Conservation (phyloP, 2,329 filamentous ascomycete species). For the Microsporum audouinii region DNA sequence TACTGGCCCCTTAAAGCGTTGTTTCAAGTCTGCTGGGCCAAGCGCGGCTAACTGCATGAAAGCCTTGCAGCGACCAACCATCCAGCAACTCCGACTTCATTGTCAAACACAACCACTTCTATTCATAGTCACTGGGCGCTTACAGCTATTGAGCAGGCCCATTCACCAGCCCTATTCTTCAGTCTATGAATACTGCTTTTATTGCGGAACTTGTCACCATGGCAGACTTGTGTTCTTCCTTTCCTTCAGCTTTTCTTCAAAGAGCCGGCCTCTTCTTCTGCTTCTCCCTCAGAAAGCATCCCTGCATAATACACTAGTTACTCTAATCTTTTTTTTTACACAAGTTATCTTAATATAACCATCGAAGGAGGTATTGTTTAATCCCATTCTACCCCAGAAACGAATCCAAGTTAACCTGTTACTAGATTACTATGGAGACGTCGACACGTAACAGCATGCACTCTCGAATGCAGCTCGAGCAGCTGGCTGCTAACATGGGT, state of each 20-base stretch:
- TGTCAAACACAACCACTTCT: neutral
- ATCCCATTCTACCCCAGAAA: no score
- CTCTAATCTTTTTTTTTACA: neutral
- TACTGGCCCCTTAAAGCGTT: neutral
- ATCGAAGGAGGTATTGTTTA: neutral
- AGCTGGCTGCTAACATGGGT: conserved; percentile 11
- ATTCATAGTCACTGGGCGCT: conserved; percentile 3
- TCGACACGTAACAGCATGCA: neutral
- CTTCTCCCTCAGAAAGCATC: neutral
- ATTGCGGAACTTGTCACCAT: neutral
- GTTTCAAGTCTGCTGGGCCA: neutral
- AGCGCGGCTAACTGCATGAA: neutral
- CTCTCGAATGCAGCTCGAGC: conserved; percentile 10
- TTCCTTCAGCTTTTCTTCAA: neutral
- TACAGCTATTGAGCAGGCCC: neutral
- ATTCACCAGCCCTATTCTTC: neutral
- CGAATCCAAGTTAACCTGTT: neutral
- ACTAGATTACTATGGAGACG: neutral
- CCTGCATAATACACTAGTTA: neutral
- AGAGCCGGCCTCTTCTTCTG: neutral
- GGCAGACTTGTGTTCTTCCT: neutral
- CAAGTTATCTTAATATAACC: neutral
- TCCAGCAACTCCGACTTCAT: neutral
- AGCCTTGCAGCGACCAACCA: neutral
- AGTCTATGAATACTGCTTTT: neutral